phyloP scores from a whole-genome alignment of 257 asterid species.

The Solanum habrochaites region DNA sequence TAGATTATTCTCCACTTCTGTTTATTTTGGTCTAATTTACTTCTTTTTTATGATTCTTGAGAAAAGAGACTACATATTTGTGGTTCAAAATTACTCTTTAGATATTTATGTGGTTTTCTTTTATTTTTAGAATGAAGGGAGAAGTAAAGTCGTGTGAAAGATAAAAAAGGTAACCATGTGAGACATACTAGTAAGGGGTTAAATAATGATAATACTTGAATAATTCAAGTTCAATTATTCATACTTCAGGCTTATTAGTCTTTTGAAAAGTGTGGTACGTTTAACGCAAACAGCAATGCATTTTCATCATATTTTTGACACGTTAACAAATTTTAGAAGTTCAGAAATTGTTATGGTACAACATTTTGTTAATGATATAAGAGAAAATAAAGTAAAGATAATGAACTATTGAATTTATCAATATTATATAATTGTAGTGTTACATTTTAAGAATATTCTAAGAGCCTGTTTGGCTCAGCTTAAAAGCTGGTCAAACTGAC shows the following conservation, averaged over 20 bases:
- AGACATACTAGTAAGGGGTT: background rate
- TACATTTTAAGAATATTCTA: no score
- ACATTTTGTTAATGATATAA: background rate
- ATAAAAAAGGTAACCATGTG: background rate
- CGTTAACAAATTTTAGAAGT: background rate
- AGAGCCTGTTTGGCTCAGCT: no score
- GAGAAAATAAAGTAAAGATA: background rate
- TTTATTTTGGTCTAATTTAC: no score
- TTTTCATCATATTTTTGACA: background rate
- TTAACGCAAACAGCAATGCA: background rate
- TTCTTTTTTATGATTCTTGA: background rate
- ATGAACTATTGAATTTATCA: no score
- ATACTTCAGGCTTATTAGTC: background rate
- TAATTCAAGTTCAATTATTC: background rate
- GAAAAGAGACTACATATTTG: background rate
- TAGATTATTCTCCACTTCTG: no score
- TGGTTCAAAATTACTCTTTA: background rate
- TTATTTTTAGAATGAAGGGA: background rate
- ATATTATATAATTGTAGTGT: background rate
- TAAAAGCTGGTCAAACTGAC: no score
- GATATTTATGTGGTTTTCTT: background rate
- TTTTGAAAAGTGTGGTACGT: background rate
- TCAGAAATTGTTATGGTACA: background rate
- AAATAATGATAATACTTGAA: background rate
- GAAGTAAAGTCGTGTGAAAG: background rate